Percentiles rank a stretch among this genome's conserved stretches.
These are phyloP conservation scores for Wickerhamomyces pijperi DNA, from an alignment of 805 yeast genomes.

Conservation along the genomic window DNA sequence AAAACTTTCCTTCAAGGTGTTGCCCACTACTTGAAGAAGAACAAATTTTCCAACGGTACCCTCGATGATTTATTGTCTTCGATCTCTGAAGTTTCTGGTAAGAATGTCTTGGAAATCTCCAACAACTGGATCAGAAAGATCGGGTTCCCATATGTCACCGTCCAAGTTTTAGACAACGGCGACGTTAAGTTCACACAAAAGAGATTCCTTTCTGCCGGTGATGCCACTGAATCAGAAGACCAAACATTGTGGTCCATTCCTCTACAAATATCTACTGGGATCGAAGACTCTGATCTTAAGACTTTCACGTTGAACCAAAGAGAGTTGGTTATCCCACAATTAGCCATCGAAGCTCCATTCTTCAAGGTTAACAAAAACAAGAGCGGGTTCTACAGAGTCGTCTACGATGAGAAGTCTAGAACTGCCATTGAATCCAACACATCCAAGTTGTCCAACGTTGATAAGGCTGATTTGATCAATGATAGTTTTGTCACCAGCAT, in stretches of 20 bases:
- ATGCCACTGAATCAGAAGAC: constrained; percentile 63
- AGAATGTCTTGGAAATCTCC: constrained; percentile 61
- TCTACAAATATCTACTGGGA: constrained; percentile 29
- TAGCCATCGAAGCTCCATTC: constrained; percentile 28
- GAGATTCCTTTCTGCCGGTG: constrained; percentile 66
- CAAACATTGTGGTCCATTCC: constrained; percentile 55
- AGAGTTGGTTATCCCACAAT: constrained; percentile 30
- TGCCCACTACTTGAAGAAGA: constrained; percentile 60
- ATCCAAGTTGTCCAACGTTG: constrained; percentile 52
- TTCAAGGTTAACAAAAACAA: constrained; percentile 64
- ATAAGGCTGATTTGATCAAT: constrained; percentile 65
- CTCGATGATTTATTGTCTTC: constrained; percentile 70
- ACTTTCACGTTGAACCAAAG: constrained; percentile 43
- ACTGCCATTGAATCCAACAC: constrained; percentile 46
- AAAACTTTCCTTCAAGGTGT: constrained; percentile 70
- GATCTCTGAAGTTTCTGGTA: constrained; percentile 53
- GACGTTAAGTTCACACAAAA: constrained; percentile 52
- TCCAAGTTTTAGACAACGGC: constrained; percentile 36
- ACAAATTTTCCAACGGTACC: constrained; percentile 65
- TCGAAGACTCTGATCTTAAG: constrained; percentile 39
- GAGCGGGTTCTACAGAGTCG: constrained; percentile 67
- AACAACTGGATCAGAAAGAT: constrained; percentile 69
- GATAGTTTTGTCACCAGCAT: constrained; percentile 60
- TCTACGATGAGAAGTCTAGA: constrained; percentile 56
- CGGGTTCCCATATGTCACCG: constrained; percentile 67